Evolutionary conservation across 495 filamentous ascomycete species (phyloP).

Genomic region (Tetracladium setigerum): DNA sequence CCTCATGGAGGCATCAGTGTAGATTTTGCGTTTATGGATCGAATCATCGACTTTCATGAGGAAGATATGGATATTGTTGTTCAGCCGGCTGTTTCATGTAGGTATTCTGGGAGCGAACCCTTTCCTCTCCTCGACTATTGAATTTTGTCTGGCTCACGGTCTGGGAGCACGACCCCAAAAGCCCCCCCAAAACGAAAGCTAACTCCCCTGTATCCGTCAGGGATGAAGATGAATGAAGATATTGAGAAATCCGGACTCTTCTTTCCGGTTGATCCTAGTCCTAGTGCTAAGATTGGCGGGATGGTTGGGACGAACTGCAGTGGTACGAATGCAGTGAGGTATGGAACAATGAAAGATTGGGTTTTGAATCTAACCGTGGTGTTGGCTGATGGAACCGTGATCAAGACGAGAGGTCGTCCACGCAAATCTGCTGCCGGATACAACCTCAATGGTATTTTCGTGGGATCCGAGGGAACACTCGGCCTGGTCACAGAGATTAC

Average conservation of each 20-base stretch:
- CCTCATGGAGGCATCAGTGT: constrained; percentile 79
- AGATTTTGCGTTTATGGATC: constrained; percentile 81
- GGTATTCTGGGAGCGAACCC: too few species aligned
- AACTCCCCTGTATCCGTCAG: constrained; percentile 21
- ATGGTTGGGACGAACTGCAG: constrained; percentile 77
- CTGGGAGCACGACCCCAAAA: too few species aligned
- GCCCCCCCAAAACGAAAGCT: too few species aligned
- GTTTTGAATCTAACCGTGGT: constrained; percentile 74
- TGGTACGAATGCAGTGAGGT: constrained; percentile 72
- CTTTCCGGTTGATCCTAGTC: constrained; percentile 53
- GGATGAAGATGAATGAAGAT: constrained; percentile 77
- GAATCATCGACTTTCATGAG: constrained; percentile 67
- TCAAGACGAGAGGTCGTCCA: constrained; percentile 66
- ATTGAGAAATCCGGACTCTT: constrained; percentile 64
- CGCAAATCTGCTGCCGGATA: constrained; percentile 76
- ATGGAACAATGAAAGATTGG: constrained; percentile 85
- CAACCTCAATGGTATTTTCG: constrained; percentile 66
- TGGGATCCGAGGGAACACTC: constrained; percentile 72
- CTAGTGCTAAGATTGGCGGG: constrained; percentile 55
- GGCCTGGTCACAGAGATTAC: constrained; percentile 71
- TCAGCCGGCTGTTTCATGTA: constrained; percentile 64
- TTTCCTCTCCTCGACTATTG: too few species aligned
- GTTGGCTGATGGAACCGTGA: constrained; percentile 66
- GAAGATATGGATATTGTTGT: constrained; percentile 88
- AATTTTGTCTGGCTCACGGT: too few species aligned